Base-by-base conservation (phyloP, 805 yeast genomes). In the Candida easanensis region DNA sequence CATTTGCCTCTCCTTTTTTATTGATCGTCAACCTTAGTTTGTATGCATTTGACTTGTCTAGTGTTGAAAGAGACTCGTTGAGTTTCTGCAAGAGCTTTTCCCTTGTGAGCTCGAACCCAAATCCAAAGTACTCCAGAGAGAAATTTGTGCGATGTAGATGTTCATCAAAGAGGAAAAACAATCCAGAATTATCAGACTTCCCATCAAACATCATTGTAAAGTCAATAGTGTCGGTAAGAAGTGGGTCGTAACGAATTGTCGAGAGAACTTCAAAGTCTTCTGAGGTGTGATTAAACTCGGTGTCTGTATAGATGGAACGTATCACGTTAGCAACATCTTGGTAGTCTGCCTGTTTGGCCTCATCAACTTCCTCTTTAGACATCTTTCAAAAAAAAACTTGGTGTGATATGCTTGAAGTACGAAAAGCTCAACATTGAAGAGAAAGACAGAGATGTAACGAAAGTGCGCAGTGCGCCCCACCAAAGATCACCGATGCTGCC, bases 211-310 rank as follows among this genome's bases (percentile, higher is more conserved):
- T 36, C n/a, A 45, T 15, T 3, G 42, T 35, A 19, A 39, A 43
- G 27, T 47, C 52, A 8, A 47, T 38, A 6, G 33, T 36, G 15
- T 39, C 51, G n/a, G 60, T 36, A 40, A 84, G 60, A 9, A 59
- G 51, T 1, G 95, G 91, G 52, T 87, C 95, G 57, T 83, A 88
- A 38, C 96, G 68, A 30, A 88, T 72, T 2, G 95, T 81, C 31
- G 89, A 76, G 22, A 88, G 63, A 14, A 88, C 60, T 49, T 80
- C 76, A 55, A 85, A 81, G 5, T 68, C 68, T 11, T 43, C 41
- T 5, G 58, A 50, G 2, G 36, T 36, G 33, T 39, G 30, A 15
- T 42, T 44, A 43, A 35, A 37, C 33, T 51, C 51, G 4, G 28
- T 13, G 13, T 39, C 41, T 5, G 36, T 36, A 28, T 50, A 51